These are phyloP conservation scores for Dendrobium officinale DNA, from an alignment of 106 monocot species.

Conservation along the genomic window DNA sequence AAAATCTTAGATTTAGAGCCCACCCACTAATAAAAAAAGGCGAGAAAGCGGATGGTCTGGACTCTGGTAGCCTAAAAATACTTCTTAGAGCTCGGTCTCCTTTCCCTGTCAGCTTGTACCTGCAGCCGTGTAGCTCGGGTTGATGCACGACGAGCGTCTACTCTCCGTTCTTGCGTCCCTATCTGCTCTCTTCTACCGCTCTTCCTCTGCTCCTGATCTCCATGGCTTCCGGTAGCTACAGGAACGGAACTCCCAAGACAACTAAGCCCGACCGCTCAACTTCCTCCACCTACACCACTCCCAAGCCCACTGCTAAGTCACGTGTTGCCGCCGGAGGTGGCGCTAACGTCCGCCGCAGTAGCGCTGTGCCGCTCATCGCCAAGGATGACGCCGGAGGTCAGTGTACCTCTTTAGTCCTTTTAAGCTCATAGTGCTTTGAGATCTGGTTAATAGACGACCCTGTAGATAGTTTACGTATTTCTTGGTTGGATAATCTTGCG, in stretches of 20 bases:
- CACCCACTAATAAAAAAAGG: not conserved
- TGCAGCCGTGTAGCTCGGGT: not conserved
- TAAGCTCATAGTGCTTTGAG: not conserved
- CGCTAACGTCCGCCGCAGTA: slow-evolving; percentile 5
- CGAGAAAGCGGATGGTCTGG: not conserved
- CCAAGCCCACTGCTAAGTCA: slow-evolving; percentile 4
- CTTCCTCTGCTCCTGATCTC: too few relatives aligned
- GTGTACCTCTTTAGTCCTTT: not conserved
- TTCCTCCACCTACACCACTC: slow-evolving; percentile 5
- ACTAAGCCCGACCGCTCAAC: slow-evolving; percentile 3
- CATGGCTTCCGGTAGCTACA: slow-evolving; percentile 10
- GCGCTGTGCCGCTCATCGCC: not conserved
- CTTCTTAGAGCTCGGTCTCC: not conserved
- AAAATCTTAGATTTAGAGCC: not conserved
- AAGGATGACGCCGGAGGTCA: not conserved
- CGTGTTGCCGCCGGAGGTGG: not conserved
- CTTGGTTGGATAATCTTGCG: not conserved
- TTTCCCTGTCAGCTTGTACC: not conserved
- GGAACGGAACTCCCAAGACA: slow-evolving; percentile 7
- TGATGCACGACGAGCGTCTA: not conserved
- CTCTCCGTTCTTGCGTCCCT: not conserved
- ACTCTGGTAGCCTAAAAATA: not conserved
- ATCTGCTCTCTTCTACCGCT: not conserved
- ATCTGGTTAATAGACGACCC: not conserved
- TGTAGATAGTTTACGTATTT: not conserved